Evolutionary conservation across 1,139 yeast species (phyloP).

Genomic region (Saccharomyces hybrid): DNA sequence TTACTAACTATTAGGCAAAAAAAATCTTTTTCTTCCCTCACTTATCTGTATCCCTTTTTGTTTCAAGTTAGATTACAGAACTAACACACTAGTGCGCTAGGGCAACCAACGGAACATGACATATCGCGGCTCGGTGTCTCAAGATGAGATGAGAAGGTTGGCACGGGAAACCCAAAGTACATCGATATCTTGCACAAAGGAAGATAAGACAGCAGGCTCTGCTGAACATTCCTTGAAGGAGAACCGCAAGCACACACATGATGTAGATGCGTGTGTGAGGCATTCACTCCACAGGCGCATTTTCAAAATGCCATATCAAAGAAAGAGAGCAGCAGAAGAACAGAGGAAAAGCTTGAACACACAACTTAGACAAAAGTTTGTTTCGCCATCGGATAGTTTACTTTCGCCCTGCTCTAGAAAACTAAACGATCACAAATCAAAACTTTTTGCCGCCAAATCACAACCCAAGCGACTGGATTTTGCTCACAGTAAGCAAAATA

Average conservation of each 20-base stretch:
- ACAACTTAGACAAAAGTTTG: slow-evolving; percentile 30
- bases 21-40: not conserved
- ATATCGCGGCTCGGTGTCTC: not conserved
- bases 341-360: slow-evolving; percentile 6
- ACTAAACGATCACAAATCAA: slow-evolving; percentile 40
- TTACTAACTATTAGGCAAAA: no score
- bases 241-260: not conserved
- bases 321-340: slow-evolving; percentile 4
- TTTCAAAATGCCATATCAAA: not conserved
- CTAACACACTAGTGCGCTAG: no score
- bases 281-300: not conserved
- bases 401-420: slow-evolving; percentile 54
- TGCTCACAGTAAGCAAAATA: slow-evolving; percentile 3
- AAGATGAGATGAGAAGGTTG: not conserved
- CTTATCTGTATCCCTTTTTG: not conserved
- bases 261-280: not conserved
- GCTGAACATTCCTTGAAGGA: not conserved
- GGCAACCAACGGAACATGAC: not conserved
- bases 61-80: no score
- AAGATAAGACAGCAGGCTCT: not conserved
- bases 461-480: slow-evolving; percentile 27
- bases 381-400: slow-evolving; percentile 52
- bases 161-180: not conserved
- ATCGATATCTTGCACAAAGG: not conserved
- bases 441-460: slow-evolving; percentile 22